Conservation (phyloP, 352 stramenopile species). For the Pythium chondricola region DNA sequence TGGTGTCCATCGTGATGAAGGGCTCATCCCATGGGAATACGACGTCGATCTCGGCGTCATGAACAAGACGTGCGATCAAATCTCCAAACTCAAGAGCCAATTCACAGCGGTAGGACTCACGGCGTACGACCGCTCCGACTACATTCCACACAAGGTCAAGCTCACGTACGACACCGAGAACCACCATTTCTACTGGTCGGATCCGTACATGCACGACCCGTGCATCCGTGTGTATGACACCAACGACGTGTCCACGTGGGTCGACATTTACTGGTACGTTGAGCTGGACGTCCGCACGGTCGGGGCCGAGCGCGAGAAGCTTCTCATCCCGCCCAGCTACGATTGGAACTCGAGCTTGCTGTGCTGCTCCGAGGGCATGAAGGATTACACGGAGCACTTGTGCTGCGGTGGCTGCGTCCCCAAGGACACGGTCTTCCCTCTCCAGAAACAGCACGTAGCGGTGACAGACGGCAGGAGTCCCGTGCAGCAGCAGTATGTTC, state of each 20-base stretch:
- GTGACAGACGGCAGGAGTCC: slow-evolving; percentile 38
- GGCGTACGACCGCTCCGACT: slow-evolving; percentile 60
- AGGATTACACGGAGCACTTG: slow-evolving; percentile 59
- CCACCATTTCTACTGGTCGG: slow-evolving; percentile 75
- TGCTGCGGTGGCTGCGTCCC: slow-evolving; percentile 72
- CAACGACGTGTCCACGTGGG: slow-evolving; percentile 50
- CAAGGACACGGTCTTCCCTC: slow-evolving; percentile 49
- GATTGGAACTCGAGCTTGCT: slow-evolving; percentile 57
- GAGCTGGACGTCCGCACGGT: slow-evolving; percentile 45
- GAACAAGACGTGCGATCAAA: slow-evolving; percentile 60
- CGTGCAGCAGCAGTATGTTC: slow-evolving; percentile 50
- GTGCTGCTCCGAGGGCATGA: slow-evolving; percentile 66
- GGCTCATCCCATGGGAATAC: slow-evolving; percentile 77
- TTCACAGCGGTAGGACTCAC: slow-evolving; percentile 54
- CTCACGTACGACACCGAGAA: slow-evolving; percentile 83
- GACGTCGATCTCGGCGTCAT: slow-evolving; percentile 77
- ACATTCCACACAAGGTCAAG: slow-evolving; percentile 78
- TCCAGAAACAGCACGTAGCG: slow-evolving; percentile 36
- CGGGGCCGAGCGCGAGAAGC: slow-evolving; percentile 28
- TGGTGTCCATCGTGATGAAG: slow-evolving; percentile 57
- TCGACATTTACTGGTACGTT: slow-evolving; percentile 82
- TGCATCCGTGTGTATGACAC: slow-evolving; percentile 73
- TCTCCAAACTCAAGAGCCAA: slow-evolving; percentile 61
- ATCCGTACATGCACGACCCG: slow-evolving; percentile 62
- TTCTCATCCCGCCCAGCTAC: slow-evolving; percentile 55